These are phyloP conservation scores for Quercus berberidifolia DNA, from an alignment of 306 rosid species.

Conservation along the genomic window DNA sequence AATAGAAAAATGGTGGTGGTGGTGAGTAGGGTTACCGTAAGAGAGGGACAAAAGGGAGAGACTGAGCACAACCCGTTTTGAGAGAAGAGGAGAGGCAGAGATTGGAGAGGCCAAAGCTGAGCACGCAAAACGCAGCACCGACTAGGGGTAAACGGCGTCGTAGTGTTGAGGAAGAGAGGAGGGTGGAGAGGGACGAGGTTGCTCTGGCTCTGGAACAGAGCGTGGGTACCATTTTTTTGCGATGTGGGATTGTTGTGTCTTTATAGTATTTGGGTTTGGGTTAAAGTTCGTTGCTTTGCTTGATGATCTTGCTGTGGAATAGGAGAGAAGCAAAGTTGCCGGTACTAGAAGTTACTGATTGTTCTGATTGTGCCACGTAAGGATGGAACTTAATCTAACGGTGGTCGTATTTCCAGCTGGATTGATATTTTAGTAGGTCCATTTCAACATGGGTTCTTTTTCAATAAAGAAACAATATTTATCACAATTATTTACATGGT, in stretches of 20 bases:
- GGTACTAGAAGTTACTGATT: not conserved
- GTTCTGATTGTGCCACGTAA: not conserved
- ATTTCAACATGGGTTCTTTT: no score
- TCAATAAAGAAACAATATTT: no score
- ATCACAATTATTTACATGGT: no score
- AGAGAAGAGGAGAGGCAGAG: conserved; percentile 38
- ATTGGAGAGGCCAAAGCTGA: conserved; percentile 65
- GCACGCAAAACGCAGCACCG: conserved; percentile 78
- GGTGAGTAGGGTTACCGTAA: conserved; percentile 28
- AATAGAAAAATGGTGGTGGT: not conserved
- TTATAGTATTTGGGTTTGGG: not conserved
- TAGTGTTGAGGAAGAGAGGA: conserved; percentile 27
- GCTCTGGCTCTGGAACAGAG: conserved; percentile 32
- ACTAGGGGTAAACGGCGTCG: conserved; percentile 82
- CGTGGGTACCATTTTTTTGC: conserved; percentile 45
- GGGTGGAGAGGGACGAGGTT: conserved; percentile 1
- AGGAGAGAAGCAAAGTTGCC: not conserved
- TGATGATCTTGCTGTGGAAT: conserved; percentile 8
- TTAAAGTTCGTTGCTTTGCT: conserved; percentile 5
- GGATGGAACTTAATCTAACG: not conserved
- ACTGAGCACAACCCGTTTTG: conserved; percentile 54
- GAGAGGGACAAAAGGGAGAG: conserved; percentile 41
- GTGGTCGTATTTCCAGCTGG: not conserved
- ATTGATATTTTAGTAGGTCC: not conserved
- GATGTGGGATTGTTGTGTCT: no score